A percentile compares a stretch with the other conserved stretches of the same genome.
phyloP scores from a whole-genome alignment of 2,329 filamentous ascomycete genomes.

The Fusarium sp. region DNA sequence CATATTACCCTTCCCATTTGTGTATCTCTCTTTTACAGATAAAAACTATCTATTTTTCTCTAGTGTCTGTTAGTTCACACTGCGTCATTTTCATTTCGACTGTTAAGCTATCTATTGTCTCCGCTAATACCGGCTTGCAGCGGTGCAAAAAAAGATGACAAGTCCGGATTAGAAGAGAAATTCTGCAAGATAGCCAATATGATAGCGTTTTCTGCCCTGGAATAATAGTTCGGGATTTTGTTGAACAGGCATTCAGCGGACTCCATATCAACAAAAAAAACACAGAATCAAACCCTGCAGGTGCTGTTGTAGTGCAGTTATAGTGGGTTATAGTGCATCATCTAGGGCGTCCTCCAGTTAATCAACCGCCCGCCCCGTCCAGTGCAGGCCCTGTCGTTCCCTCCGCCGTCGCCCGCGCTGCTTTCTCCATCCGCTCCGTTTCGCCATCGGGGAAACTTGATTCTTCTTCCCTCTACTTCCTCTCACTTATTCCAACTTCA shows the following conservation, averaged over 20 bases:
- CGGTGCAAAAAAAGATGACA: slow-evolving; percentile 22
- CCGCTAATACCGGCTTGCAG: slow-evolving; percentile 34
- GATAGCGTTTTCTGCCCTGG: background rate
- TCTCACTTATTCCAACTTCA: slow-evolving; percentile 22
- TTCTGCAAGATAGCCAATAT: background rate
- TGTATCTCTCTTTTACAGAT: background rate
- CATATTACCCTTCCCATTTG: background rate
- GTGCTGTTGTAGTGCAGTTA: slow-evolving; percentile 2
- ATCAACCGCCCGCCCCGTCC: slow-evolving; percentile 10
- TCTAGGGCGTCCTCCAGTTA: slow-evolving; percentile 5
- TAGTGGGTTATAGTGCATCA: background rate
- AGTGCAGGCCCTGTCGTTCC: slow-evolving; percentile 13
- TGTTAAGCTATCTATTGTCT: slow-evolving; percentile 1
- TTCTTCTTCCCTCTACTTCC: slow-evolving; percentile 27
- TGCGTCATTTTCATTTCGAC: slow-evolving; percentile 44
- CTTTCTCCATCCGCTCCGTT: slow-evolving; percentile 30
- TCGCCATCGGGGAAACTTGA: slow-evolving; percentile 39
- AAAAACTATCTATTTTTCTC: slow-evolving; percentile 8
- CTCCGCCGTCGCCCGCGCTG: slow-evolving; percentile 25
- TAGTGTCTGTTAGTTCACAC: slow-evolving; percentile 33
- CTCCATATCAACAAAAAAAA: slow-evolving; percentile 24
- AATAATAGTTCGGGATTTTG: background rate
- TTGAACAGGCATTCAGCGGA: slow-evolving; percentile 12
- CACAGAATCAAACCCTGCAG: slow-evolving; percentile 24
- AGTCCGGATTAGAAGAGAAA: background rate